Evolutionary conservation across 441 rosid species (phyloP), one percentile per base, ranked within the genome.

Genomic region (Adansonia rubrostipa): DNA sequence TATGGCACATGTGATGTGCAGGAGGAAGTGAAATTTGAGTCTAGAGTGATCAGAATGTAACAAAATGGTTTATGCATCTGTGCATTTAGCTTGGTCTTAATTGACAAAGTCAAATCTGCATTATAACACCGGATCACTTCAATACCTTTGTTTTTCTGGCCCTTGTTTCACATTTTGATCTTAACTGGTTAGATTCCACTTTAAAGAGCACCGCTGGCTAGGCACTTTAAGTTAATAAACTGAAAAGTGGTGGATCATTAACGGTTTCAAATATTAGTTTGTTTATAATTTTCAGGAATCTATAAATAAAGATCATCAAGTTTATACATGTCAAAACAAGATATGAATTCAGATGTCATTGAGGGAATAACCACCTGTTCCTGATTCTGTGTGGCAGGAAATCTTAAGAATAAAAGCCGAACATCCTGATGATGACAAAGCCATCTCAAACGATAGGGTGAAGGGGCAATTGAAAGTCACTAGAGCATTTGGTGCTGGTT

Each of bases 391-490:
- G 28, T 50, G 80, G 79, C 97, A 95, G 99, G 99, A 95, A 89
- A 87, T 95, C 78, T 73, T 72, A 20, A 87, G 99, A 85, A 82
- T 95, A 82, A 92, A 86, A 83, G 90, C 89, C 0, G 97, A 95
- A 83, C 99, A 95, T 84, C 93, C 93, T 28, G 97, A 91, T 75
- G 99, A 95, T 79, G 83, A 83, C 73, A 91, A 93, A 81, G 90
- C 96, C 4, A 82, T 95, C 84, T 82, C 91, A 67, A 95, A 95
- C 82, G 97, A 90, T 84, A 85, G 99, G 82, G 97, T 93, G 61
- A 95, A 95, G 86, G 97, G 97, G 54, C 97, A 93, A 78, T 81
- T 95, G 75, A 95, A 93, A 89, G 97, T 93, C 80, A 95, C 97
- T 53, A 85, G 99, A 84, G 97, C 99, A 47, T 95, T 95, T 73